phyloP scores from a whole-genome alignment of 129 eudicot species.

The Flaveria ramosissima region DNA sequence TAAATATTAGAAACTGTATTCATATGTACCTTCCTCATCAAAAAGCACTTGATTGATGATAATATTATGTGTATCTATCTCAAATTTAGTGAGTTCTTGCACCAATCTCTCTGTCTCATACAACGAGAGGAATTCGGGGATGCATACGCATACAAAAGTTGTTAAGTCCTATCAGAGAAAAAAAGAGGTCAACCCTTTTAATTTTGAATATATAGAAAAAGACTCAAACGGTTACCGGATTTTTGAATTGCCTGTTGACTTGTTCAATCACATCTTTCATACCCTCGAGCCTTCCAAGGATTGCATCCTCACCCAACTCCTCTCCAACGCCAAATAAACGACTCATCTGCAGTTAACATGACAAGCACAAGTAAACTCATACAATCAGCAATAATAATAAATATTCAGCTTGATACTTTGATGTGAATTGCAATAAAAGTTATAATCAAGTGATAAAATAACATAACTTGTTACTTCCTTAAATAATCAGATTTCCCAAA shows the following conservation, averaged over 20 bases:
- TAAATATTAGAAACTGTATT: not conserved
- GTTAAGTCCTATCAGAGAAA: conserved; percentile 71
- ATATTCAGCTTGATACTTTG: not conserved
- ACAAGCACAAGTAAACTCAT: conserved; percentile 5
- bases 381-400: not conserved
- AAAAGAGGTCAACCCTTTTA: conserved; percentile 10
- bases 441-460: not conserved
- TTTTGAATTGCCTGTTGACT: conserved; percentile 94
- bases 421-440: not conserved
- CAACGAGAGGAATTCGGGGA: conserved; percentile 94
- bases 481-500: not conserved
- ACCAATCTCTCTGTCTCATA: conserved; percentile 97
- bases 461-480: not conserved
- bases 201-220: not conserved
- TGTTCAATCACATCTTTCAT: conserved; percentile 89
- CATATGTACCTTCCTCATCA: conserved; percentile 87
- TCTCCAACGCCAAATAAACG: conserved; percentile 85
- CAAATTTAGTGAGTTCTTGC: conserved; percentile 91
- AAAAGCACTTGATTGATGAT: conserved; percentile 94
- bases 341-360: conserved; percentile 67
- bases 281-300: conserved; percentile 92
- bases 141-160: conserved; percentile 95
- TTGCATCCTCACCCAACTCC: conserved; percentile 88
- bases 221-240: conserved; percentile 59
- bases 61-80: conserved; percentile 95